Evolutionary conservation across 768 basidiomycete species (phyloP).

Genomic region (Naganishia friedmannii): DNA sequence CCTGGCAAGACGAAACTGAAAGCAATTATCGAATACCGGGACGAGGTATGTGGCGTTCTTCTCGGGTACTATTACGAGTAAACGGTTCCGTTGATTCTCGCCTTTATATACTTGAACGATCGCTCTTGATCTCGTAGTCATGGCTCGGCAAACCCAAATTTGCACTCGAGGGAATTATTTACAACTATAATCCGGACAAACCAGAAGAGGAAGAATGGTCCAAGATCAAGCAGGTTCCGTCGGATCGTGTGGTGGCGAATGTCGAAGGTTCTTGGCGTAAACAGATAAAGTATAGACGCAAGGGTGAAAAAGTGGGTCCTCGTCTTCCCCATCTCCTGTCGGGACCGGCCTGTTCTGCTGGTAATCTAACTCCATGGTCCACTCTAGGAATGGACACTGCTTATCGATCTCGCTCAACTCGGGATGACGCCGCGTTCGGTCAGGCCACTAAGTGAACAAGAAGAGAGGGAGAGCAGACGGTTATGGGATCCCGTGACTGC

Average conservation of each 20-base stretch:
- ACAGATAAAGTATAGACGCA: constrained; percentile 69
- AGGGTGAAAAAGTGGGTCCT: constrained; percentile 52
- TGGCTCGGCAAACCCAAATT: constrained; percentile 89
- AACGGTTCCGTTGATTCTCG: constrained; percentile 27
- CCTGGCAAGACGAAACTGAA: constrained; percentile 61
- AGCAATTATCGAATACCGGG: constrained; percentile 88
- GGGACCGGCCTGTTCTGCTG: background rate
- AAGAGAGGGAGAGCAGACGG: constrained; percentile 74
- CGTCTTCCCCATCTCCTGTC: background rate
- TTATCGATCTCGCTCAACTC: constrained; percentile 74
- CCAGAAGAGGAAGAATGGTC: constrained; percentile 51
- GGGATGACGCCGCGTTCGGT: constrained; percentile 76
- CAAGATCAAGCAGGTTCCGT: constrained; percentile 80
- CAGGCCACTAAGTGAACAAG: constrained; percentile 74
- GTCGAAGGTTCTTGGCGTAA: constrained; percentile 88
- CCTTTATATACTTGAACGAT: constrained; percentile 17
- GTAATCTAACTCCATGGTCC: too few species aligned
- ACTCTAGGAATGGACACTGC: constrained; percentile 60
- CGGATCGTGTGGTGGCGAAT: constrained; percentile 68
- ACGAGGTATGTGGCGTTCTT: constrained; percentile 67
- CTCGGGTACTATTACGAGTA: constrained; percentile 31
- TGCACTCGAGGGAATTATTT: constrained; percentile 81
- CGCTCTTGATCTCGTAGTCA: constrained; percentile 56
- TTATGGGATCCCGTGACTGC: constrained; percentile 79
- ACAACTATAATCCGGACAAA: constrained; percentile 69